phyloP scores from a whole-genome alignment of 2,329 filamentous ascomycete species.

The Colletotrichum coccodes region DNA sequence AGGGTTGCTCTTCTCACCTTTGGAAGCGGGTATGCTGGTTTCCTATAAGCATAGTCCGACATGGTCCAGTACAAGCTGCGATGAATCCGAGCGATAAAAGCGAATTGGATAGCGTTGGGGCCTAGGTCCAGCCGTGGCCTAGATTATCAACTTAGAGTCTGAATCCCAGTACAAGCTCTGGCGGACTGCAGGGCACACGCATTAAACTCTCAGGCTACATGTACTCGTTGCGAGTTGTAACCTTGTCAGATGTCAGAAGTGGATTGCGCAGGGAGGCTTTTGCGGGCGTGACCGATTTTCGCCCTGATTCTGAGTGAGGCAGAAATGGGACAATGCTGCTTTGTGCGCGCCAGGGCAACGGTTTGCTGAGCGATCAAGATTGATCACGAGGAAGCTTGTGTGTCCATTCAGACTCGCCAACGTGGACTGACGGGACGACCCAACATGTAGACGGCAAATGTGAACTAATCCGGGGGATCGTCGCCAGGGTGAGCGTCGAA shows the following conservation, averaged over 20 bases:
- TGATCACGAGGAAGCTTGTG: neutral
- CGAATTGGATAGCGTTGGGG: neutral
- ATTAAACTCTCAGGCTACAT: conserved; percentile 23
- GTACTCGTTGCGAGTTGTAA: conserved; percentile 15
- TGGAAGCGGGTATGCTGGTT: neutral
- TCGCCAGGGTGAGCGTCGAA: neutral
- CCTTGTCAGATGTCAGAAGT: conserved; percentile 23
- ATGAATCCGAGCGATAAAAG: neutral
- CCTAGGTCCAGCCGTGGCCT: neutral
- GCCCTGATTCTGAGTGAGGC: conserved; percentile 8
- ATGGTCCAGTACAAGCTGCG: neutral
- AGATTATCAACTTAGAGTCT: neutral
- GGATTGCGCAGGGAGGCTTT: conserved; percentile 5
- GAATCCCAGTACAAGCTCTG: neutral
- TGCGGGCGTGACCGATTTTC: conserved; percentile 20
- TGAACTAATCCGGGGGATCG: conserved; percentile 16
- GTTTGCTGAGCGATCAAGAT: neutral
- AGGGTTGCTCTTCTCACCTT: neutral
- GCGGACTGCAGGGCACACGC: neutral
- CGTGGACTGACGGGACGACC: neutral
- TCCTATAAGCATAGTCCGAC: neutral
- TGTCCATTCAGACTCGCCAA: neutral
- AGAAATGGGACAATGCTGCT: neutral
- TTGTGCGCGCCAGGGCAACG: neutral
- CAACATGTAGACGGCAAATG: neutral